phyloP scores from a whole-genome alignment of 371 early-diverging fungal genomes.

The Apophysomyces ossiformis region DNA sequence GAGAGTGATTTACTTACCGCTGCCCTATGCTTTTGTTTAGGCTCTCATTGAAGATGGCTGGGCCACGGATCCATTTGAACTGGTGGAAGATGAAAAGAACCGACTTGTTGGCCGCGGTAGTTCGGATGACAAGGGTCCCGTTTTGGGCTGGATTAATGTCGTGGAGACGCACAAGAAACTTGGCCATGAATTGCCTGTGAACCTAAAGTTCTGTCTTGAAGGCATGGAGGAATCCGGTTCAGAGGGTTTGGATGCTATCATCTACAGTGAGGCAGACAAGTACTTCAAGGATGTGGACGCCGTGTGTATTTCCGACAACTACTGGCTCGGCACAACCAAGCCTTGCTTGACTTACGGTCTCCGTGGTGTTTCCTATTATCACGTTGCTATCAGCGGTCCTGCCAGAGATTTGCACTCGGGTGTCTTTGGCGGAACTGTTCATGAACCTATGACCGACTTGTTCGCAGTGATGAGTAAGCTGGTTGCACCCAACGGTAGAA shows the following conservation, averaged over 20 bases:
- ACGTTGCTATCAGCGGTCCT: slow-evolving; percentile 78
- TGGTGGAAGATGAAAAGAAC: slow-evolving; percentile 84
- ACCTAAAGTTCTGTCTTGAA: slow-evolving; percentile 95
- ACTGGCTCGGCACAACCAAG: slow-evolving; percentile 94
- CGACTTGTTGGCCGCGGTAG: slow-evolving; percentile 92
- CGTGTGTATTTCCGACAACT: slow-evolving; percentile 96
- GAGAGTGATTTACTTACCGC: too few relatives aligned
- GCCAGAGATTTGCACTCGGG: slow-evolving; percentile 94
- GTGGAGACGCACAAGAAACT: slow-evolving; percentile 92
- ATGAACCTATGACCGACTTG: slow-evolving; percentile 97
- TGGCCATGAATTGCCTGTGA: slow-evolving; percentile 90
- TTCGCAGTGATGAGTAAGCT: slow-evolving; percentile 83
- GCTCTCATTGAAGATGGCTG: slow-evolving; percentile 96
- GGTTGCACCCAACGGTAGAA: slow-evolving; percentile 86
- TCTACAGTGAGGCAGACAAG: slow-evolving; percentile 79
- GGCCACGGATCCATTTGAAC: slow-evolving; percentile 90
- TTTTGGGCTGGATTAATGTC: slow-evolving; percentile 93
- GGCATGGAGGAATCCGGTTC: slow-evolving; percentile 92
- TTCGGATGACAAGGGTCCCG: slow-evolving; percentile 96
- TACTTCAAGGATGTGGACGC: slow-evolving; percentile 91
- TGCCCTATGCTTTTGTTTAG: slow-evolving; percentile 19
- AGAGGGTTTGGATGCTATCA: slow-evolving; percentile 93
- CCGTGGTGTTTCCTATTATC: slow-evolving; percentile 94
- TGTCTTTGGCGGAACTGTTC: slow-evolving; percentile 96
- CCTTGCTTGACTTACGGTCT: slow-evolving; percentile 98